phyloP scores from a whole-genome alignment of 2,329 filamentous ascomycete species.

The Fusarium chuoi region DNA sequence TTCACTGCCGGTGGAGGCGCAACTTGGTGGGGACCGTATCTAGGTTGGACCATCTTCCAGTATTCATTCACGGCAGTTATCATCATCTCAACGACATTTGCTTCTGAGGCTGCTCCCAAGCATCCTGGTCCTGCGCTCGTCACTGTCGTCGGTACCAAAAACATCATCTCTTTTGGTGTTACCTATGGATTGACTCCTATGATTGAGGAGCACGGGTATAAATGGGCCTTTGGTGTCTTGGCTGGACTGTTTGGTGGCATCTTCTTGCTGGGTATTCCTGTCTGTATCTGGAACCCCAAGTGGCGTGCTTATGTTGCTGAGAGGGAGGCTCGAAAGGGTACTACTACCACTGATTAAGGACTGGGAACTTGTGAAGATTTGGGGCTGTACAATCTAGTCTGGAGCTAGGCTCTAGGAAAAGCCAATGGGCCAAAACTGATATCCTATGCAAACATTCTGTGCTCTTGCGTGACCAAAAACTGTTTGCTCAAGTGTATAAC shows the following conservation, averaged over 20 bases:
- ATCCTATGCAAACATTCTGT: neutral
- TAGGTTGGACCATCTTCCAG: conserved; percentile 18
- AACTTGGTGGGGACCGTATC: conserved; percentile 14
- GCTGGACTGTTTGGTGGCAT: conserved; percentile 21
- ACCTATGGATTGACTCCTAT: conserved; percentile 9
- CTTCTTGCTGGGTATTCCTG: conserved; percentile 28
- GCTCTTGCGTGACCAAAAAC: neutral
- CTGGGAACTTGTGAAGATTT: neutral
- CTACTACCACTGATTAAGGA: neutral
- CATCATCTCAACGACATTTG: conserved; percentile 10
- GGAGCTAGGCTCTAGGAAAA: fast-evolving
- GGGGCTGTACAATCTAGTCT: fast-evolving
- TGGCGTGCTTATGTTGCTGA: conserved; percentile 20
- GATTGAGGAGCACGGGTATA: conserved; percentile 2
- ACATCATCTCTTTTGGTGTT: conserved; percentile 11
- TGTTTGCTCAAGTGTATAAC: fast-evolving
- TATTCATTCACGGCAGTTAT: conserved; percentile 10
- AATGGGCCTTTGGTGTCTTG: conserved; percentile 7
- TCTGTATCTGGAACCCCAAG: conserved; percentile 26
- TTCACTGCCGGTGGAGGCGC: neutral
- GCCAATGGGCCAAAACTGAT: fast-evolving
- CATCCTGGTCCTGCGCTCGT: conserved; percentile 13
- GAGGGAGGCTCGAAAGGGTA: conserved; percentile 8
- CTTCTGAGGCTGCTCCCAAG: conserved; percentile 14
- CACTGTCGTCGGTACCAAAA: conserved; percentile 14